Conservation (phyloP, 75 land plant genomes). For the Chamaecyparis obtusa region DNA sequence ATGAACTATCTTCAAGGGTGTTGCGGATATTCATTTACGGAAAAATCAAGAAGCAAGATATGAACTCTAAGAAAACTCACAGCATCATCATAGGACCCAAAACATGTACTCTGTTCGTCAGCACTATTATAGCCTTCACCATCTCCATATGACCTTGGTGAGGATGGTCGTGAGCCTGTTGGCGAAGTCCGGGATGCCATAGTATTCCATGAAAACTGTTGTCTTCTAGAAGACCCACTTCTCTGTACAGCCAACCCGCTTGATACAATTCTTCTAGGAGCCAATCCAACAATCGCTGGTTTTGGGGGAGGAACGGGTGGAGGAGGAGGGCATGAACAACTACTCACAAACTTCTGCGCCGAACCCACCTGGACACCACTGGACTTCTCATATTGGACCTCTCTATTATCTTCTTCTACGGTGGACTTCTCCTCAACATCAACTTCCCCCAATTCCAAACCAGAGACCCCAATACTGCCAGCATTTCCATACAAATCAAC, state of each 20-base stretch:
- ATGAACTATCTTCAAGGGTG: slow-evolving; percentile 64
- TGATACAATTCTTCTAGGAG: slow-evolving; percentile 26
- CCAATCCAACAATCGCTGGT: slow-evolving; percentile 23
- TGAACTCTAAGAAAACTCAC: slow-evolving; percentile 25
- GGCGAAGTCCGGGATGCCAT: slow-evolving; percentile 52
- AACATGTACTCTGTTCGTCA: slow-evolving; percentile 83
- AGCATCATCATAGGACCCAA: slow-evolving; percentile 56
- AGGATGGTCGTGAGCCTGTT: slow-evolving; percentile 68
- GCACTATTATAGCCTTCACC: slow-evolving; percentile 94
- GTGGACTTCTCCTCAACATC: slow-evolving; percentile 12
- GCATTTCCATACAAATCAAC: slow-evolving; percentile 12
- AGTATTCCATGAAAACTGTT: slow-evolving; percentile 30
- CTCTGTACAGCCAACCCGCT: slow-evolving; percentile 29
- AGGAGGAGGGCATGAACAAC: slow-evolving; percentile 55
- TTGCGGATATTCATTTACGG: not conserved
- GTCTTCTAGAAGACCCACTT: slow-evolving; percentile 51
- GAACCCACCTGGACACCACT: not conserved
- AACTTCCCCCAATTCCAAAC: slow-evolving; percentile 18
- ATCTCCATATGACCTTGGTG: slow-evolving; percentile 81
- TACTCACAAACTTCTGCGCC: slow-evolving; percentile 16
- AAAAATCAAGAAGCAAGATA: not conserved
- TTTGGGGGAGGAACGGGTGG: slow-evolving; percentile 73
- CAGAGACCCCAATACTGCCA: slow-evolving; percentile 14
- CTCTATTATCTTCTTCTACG: slow-evolving; percentile 22
- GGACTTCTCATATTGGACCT: not conserved